A percentile compares a stretch with the other conserved stretches of the same genome.
These are phyloP conservation scores for Phoenix dactylifera DNA, from an alignment of 176 grass and related monocot genomes.

Conservation along the genomic window DNA sequence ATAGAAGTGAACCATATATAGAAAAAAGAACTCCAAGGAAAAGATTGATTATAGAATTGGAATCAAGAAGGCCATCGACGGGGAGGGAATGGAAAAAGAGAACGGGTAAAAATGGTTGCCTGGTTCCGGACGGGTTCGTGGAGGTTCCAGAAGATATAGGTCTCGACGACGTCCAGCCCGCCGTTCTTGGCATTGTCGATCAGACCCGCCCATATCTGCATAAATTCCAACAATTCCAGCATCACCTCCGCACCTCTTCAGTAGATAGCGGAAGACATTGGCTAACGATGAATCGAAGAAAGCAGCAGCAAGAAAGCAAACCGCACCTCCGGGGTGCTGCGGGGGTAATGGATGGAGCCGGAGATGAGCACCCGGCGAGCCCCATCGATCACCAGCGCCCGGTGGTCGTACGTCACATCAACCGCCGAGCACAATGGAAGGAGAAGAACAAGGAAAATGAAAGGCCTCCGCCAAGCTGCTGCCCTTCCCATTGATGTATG, in stretches of 20 bases:
- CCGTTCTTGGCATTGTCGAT: slow-evolving; percentile 96
- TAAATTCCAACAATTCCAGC: not conserved
- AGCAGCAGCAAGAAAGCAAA: too few species aligned
- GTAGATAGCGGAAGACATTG: too few species aligned
- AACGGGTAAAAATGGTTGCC: slow-evolving; percentile 14
- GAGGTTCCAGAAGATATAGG: slow-evolving; percentile 94
- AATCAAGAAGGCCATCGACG: too few species aligned
- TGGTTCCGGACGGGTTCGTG: slow-evolving; percentile 81
- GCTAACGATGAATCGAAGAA: too few species aligned
- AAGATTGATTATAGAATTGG: too few species aligned
- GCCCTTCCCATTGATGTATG: too few species aligned
- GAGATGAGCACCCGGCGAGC: slow-evolving; percentile 87
- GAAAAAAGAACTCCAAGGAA: too few species aligned
- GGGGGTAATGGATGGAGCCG: slow-evolving; percentile 93
- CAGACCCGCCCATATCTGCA: slow-evolving; percentile 96
- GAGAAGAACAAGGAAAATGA: too few species aligned
- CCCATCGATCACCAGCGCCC: slow-evolving; percentile 80
- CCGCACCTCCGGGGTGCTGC: slow-evolving; percentile 81
- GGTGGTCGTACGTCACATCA: slow-evolving; percentile 87
- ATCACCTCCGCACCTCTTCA: not conserved
- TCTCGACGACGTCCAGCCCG: slow-evolving; percentile 81
- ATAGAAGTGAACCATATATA: too few species aligned
- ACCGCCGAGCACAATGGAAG: slow-evolving; percentile 16
- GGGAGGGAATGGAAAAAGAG: too few species aligned
- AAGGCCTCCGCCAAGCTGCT: too few species aligned